phyloP scores from a whole-genome alignment of 2,329 filamentous ascomycete species.

The Penicillium occitanis region DNA sequence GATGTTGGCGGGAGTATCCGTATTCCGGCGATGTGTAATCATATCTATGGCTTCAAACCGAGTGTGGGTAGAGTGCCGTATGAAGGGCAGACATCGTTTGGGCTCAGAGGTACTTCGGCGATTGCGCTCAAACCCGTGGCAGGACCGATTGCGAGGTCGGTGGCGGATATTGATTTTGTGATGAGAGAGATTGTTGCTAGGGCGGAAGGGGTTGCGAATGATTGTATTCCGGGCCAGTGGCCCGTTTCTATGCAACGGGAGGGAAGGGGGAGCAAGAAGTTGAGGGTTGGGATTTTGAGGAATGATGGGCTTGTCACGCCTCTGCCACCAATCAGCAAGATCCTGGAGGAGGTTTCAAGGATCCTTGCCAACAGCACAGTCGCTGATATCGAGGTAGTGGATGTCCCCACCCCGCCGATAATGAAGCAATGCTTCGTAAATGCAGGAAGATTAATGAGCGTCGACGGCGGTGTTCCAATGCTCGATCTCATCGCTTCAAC shows the following conservation, averaged over 20 bases:
- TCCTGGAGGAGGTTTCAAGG: conserved; percentile 35
- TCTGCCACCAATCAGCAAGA: conserved; percentile 5
- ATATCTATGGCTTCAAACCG: conserved; percentile 40
- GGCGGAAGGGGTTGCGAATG: conserved; percentile 50
- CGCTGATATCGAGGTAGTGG: conserved; percentile 56
- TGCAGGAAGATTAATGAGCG: conserved; percentile 58
- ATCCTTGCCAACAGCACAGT: conserved; percentile 30
- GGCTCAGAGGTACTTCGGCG: conserved; percentile 45
- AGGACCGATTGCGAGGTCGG: conserved; percentile 35
- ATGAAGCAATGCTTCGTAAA: conserved; percentile 58
- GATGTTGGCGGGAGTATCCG: conserved; percentile 39
- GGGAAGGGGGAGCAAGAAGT: conserved; percentile 18
- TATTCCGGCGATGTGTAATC: conserved; percentile 37
- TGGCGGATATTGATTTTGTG: conserved; percentile 28
- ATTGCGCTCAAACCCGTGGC: conserved; percentile 45
- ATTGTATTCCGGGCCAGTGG: conserved; percentile 38
- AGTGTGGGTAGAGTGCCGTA: conserved; percentile 30
- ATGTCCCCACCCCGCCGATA: conserved; percentile 54
- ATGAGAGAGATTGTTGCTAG: conserved; percentile 46
- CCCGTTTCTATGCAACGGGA: conserved; percentile 46
- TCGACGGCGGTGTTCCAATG: conserved; percentile 58
- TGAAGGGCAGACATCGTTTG: conserved; percentile 35
- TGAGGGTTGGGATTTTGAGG: conserved; percentile 14
- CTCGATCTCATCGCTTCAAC: conserved; percentile 58
- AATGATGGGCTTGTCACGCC: conserved; percentile 17